A percentile compares a stretch with the other conserved stretches of the same genome.
Conservation (phyloP, 208 protist genomes). For the Crithidia expoeki region DNA sequence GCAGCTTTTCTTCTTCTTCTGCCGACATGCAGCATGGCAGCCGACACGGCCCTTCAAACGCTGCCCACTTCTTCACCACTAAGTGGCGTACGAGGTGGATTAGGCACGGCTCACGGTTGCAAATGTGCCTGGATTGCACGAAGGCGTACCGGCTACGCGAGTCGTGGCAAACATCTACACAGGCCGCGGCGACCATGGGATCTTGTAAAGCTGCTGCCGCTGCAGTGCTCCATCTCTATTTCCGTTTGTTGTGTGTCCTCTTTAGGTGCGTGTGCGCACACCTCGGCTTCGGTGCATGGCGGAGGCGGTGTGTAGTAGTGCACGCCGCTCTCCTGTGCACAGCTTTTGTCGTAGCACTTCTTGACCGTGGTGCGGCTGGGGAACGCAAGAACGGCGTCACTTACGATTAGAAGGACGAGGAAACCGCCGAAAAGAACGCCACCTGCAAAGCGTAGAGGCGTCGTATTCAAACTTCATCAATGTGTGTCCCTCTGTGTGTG, state of each 20-base stretch:
- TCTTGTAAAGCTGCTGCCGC: neutral
- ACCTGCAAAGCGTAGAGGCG: too few species aligned
- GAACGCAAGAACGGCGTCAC: too few species aligned
- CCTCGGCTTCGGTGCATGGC: neutral
- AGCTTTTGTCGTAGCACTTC: too few species aligned
- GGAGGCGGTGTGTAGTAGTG: too few species aligned
- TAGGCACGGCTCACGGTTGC: conserved; percentile 6
- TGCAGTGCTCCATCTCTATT: neutral
- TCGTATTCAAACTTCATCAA: too few species aligned
- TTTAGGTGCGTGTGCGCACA: neutral
- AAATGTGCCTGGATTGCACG: conserved; percentile 7
- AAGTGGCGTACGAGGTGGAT: neutral
- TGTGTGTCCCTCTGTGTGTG: too few species aligned
- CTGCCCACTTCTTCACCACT: neutral
- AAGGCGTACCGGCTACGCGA: neutral
- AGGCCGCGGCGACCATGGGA: neutral
- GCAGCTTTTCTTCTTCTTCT: neutral
- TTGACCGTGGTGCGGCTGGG: too few species aligned
- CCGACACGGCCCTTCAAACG: neutral
- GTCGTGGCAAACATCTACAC: neutral
- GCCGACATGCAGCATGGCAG: neutral
- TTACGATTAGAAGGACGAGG: too few species aligned
- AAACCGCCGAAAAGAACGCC: too few species aligned
- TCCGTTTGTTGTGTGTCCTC: neutral
- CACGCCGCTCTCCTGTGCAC: too few species aligned